These are phyloP conservation scores for Puccinia hordei DNA, from an alignment of 1,284 basidiomycete species.

Conservation along the genomic window DNA sequence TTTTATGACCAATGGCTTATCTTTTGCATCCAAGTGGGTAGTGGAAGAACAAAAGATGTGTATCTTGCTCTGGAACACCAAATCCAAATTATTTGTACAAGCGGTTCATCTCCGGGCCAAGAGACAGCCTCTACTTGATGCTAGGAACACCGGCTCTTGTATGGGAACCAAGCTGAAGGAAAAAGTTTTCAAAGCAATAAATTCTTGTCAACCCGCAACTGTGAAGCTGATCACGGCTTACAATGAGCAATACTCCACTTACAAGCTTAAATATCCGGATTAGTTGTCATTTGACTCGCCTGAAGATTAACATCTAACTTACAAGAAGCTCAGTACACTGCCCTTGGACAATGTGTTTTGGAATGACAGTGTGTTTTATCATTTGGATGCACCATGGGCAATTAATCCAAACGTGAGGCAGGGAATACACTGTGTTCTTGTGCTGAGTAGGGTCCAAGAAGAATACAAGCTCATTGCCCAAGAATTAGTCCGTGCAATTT, in stretches of 20 bases:
- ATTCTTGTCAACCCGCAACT: background rate
- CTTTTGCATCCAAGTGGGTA: no score
- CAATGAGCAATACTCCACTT: background rate
- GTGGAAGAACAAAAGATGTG: background rate
- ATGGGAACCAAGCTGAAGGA: background rate
- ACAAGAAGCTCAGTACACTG: background rate
- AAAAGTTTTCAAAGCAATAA: slow-evolving; percentile 10
- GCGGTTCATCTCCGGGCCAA: background rate
- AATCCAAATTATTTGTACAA: background rate
- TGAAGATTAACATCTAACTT: background rate
- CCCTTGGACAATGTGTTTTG: background rate
- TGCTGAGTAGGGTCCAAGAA: background rate
- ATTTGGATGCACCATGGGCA: slow-evolving; percentile 2
- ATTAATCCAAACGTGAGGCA: background rate
- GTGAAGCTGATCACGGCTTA: background rate
- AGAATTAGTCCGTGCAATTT: background rate
- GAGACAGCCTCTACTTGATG: slow-evolving; percentile 1
- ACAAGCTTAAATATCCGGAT: background rate
- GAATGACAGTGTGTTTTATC: slow-evolving; percentile 6
- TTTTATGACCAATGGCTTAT: background rate
- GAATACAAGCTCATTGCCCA: slow-evolving; percentile 1
- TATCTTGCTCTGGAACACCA: background rate
- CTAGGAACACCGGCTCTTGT: background rate
- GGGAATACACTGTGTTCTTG: background rate
- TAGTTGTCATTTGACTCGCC: background rate